These are phyloP conservation scores for Amauroascus verrucosus DNA, from an alignment of 2,329 filamentous ascomycete species.

Conservation along the genomic window DNA sequence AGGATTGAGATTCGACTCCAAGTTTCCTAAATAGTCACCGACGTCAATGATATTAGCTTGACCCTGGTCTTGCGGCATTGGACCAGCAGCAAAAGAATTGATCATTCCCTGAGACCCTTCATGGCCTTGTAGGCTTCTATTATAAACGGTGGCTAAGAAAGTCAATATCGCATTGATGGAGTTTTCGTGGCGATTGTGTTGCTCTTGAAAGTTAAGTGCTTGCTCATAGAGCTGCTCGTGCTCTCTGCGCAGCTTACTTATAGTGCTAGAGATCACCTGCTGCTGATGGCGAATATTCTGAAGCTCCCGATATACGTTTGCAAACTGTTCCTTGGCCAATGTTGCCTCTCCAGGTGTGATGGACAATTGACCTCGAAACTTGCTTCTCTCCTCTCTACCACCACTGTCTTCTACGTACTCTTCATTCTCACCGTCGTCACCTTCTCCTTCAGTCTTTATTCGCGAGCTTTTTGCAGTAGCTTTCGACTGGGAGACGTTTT, in stretches of 20 bases:
- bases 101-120: constrained; percentile 64
- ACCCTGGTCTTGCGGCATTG: constrained; percentile 51
- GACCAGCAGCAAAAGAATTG: constrained; percentile 69
- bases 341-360: constrained; percentile 25
- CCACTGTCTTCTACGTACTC: constrained; percentile 38
- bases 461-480: constrained; percentile 36
- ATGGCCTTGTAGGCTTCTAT: constrained; percentile 81
- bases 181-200: constrained; percentile 94
- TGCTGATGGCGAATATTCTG: constrained; percentile 77
- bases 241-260: constrained; percentile 69
- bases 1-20: constrained; percentile 12
- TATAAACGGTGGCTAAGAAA: constrained; percentile 92
- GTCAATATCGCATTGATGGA: constrained; percentile 98
- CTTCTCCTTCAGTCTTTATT: constrained; percentile 48
- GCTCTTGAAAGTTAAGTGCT: constrained; percentile 75
- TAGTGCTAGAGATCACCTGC: constrained; percentile 70
- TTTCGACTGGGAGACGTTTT: constrained; percentile 54
- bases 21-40: constrained; percentile 40
- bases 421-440: constrained; percentile 61
- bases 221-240: constrained; percentile 83
- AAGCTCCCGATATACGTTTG: constrained; percentile 67
- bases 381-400: constrained; percentile 27
- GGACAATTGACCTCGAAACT: constrained; percentile 35
- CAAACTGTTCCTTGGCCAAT: constrained; percentile 46
- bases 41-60: constrained; percentile 55